Base-by-base conservation (phyloP, 2,329 filamentous ascomycete species). In the Cladorrhinum sp. region DNA sequence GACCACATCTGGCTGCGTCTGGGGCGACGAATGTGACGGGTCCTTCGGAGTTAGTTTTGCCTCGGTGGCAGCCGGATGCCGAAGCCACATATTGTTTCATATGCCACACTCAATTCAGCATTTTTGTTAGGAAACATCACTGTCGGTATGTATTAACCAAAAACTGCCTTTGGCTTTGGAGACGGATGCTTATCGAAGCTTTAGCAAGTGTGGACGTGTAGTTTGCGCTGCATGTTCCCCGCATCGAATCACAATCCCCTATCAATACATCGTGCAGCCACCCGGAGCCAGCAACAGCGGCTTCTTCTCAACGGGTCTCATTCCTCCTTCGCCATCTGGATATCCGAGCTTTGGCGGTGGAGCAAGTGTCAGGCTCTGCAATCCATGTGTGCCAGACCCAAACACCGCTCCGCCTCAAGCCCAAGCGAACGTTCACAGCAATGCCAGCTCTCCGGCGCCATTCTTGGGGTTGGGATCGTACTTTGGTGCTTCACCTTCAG, bases 181-280 rank as follows among this genome's bases (percentile, higher is more conserved):
- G 18, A 4, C 14, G 8, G 30, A 26, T 23, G 46, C 57, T 62
- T 18, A 53, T 28, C 54, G 30, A 49, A 51, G 53, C 54, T 23
- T 55, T 53, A 90, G 88, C 67, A 97, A 96, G 83, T 98, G 94
- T 72, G 94, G 94, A 51, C 82, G 92, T 63, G 93, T 98, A 8
- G 94, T 98, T 23, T 98, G 94, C 75, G 87, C 88, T 61, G 82
- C 86, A 20, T 98, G 94, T 77, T 97, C 94, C 2, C 94, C 94
- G 2, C 94, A 98, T 74, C 86, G 92, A 63, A 98, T 98, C 71
- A 96, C 91, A 2, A 97, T 98, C 65, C 94, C 94, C 1, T 85
- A 93, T 66, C 91, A 95, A 71, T 98, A 91, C 73, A 96, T 98
- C 66, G 92, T 97, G 24, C 88, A 89, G 53, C 90, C 91, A 2